phyloP scores from a whole-genome alignment of 1,284 basidiomycete species.

The Gymnopus androsaceus region DNA sequence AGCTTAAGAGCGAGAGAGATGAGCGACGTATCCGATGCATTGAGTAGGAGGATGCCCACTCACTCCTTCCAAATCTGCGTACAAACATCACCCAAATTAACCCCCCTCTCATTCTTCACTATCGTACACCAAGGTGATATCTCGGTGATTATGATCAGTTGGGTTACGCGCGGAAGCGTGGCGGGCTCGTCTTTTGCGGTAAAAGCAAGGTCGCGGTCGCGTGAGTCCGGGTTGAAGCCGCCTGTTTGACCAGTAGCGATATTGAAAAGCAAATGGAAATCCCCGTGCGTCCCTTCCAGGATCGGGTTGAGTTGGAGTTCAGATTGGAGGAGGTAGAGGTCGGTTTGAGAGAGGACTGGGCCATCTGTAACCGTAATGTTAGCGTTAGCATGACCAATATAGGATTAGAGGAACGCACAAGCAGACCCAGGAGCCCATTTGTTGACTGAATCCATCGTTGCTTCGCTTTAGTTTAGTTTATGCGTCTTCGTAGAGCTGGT shows the following conservation, averaged over 20 bases:
- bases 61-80: slow-evolving; percentile 71
- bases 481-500: too few relatives aligned
- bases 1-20: slow-evolving; percentile 51
- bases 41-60: slow-evolving; percentile 28
- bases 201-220: slow-evolving; percentile 65
- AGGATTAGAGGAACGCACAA: slow-evolving; percentile 24
- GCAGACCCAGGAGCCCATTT: slow-evolving; percentile 35
- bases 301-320: slow-evolving; percentile 73
- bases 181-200: slow-evolving; percentile 74
- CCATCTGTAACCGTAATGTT: slow-evolving; percentile 56
- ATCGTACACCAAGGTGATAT: slow-evolving; percentile 79
- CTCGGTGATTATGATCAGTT: slow-evolving; percentile 73
- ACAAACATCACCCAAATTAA: slow-evolving; percentile 73
- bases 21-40: slow-evolving; percentile 8
- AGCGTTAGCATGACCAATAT: background rate
- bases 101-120: slow-evolving; percentile 69
- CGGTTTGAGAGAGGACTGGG: slow-evolving; percentile 72
- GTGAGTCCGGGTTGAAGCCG: slow-evolving; percentile 59
- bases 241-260: slow-evolving; percentile 59
- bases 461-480: too few relatives aligned
- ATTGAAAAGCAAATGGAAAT: slow-evolving; percentile 73
- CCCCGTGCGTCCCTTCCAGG: slow-evolving; percentile 49
- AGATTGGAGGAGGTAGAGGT: slow-evolving; percentile 70
- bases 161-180: slow-evolving; percentile 73
- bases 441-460: slow-evolving; percentile 24